phyloP scores from a whole-genome alignment of 2,329 filamentous ascomycete genomes.

The Dothistroma septosporum region DNA sequence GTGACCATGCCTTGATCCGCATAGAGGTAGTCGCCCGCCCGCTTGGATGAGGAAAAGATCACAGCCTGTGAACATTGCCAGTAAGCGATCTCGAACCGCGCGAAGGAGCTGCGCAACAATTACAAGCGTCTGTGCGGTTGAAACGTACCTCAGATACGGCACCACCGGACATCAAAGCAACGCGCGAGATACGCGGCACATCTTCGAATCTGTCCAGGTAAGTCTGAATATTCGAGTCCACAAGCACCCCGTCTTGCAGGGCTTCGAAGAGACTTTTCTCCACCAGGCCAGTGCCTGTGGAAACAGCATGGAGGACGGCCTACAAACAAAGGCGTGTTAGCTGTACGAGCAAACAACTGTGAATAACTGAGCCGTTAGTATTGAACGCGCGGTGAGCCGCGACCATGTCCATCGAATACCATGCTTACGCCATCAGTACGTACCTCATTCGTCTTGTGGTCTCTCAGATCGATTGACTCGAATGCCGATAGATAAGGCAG shows the following conservation, averaged over 20 bases:
- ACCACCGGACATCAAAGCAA: constrained; percentile 27
- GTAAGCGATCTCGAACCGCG: too few relatives aligned
- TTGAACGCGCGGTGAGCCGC: too few relatives aligned
- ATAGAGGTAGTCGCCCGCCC: constrained; percentile 18
- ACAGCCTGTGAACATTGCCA: constrained; percentile 15
- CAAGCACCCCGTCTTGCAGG: constrained; percentile 23
- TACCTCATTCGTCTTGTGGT: constrained; percentile 29
- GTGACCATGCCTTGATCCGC: constrained; percentile 19
- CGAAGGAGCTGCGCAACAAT: too few relatives aligned
- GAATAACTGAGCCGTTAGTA: too few relatives aligned
- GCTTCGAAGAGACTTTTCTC: constrained; percentile 31
- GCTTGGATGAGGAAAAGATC: constrained; percentile 22
- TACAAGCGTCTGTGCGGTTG: too few relatives aligned
- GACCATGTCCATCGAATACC: too few relatives aligned
- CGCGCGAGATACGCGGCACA: not conserved
- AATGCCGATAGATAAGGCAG: constrained; percentile 28
- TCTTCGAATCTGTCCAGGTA: constrained; percentile 11
- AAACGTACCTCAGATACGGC: not conserved
- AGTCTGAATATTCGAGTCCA: constrained; percentile 13
- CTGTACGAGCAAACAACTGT: too few relatives aligned
- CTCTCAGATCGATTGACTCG: constrained; percentile 30
- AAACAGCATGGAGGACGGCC: constrained; percentile 26
- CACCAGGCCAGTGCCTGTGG: constrained; percentile 29
- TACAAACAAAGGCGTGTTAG: too few relatives aligned
- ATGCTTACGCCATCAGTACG: too few relatives aligned